Conservation (phyloP, 257 asterid species). For the Forsythia viridissima region DNA sequence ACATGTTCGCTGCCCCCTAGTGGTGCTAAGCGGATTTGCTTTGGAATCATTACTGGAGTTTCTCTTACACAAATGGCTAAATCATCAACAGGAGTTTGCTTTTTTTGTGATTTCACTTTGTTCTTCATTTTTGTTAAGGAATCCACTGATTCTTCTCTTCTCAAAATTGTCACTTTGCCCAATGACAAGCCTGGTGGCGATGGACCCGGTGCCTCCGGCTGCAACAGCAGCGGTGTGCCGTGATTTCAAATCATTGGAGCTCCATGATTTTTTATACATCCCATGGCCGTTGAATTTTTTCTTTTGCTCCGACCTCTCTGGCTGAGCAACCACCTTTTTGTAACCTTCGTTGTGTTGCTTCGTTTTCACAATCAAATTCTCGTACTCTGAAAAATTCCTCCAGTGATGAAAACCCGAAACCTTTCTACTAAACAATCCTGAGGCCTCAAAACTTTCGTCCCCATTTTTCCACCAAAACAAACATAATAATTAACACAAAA, state of each 20-base stretch:
- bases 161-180: too few relatives aligned
- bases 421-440: conserved; percentile 38
- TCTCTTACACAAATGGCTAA: too few relatives aligned
- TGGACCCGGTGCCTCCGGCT: neutral
- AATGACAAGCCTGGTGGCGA: neutral
- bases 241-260: neutral
- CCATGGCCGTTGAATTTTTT: neutral
- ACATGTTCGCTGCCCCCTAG: too few relatives aligned
- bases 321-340: neutral
- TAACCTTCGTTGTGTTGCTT: neutral
- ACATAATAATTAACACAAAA: neutral
- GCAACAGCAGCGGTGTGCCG: neutral
- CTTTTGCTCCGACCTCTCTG: conserved; percentile 1
- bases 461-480: conserved; percentile 28
- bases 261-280: neutral
- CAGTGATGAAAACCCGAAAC: conserved; percentile 9
- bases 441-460: conserved; percentile 49
- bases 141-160: too few relatives aligned
- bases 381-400: neutral
- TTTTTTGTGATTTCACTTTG: too few relatives aligned
- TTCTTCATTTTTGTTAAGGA: too few relatives aligned
- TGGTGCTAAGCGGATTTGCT: too few relatives aligned
- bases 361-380: neutral
- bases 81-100: too few relatives aligned
- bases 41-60: too few relatives aligned